Percentiles rank a stretch among this genome's conserved stretches.
Conservation (phyloP, 768 basidiomycete genomes). For the Phaffia australis region DNA sequence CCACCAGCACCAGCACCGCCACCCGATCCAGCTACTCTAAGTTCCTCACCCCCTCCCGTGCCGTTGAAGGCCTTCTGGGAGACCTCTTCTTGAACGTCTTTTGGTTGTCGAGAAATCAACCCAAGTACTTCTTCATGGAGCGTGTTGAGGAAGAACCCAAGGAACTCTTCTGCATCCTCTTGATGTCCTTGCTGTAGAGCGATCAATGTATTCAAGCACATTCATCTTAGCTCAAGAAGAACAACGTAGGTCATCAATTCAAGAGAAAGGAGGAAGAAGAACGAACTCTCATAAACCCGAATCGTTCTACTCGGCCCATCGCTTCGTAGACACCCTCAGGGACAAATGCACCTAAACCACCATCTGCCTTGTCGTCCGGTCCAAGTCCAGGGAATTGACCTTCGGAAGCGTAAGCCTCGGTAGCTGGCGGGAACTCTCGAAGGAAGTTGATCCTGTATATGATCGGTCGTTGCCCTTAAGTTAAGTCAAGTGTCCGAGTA, state of each 20-base stretch:
- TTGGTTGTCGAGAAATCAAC: slow-evolving; percentile 42
- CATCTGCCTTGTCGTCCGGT: slow-evolving; percentile 24
- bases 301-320: slow-evolving; percentile 83
- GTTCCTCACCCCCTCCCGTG: not conserved
- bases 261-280: slow-evolving; percentile 8
- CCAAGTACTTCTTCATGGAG: slow-evolving; percentile 80
- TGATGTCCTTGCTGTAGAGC: slow-evolving; percentile 61
- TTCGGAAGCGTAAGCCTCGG: not conserved
- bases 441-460: slow-evolving; percentile 48
- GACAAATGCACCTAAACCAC: slow-evolving; percentile 55
- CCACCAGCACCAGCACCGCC: slow-evolving; percentile 15
- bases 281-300: slow-evolving; percentile 64
- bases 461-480: slow-evolving; percentile 27
- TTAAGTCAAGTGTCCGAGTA: not conserved
- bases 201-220: slow-evolving; percentile 34
- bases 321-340: slow-evolving; percentile 82
- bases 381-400: slow-evolving; percentile 22
- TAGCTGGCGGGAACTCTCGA: slow-evolving; percentile 51
- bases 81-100: slow-evolving; percentile 18
- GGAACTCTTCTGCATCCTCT: slow-evolving; percentile 96
- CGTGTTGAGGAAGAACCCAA: slow-evolving; percentile 93
- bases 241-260: slow-evolving; percentile 9
- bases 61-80: slow-evolving; percentile 21
- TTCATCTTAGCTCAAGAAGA: slow-evolving; percentile 4
- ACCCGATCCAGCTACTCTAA: slow-evolving; percentile 6